Percentiles rank a stretch among this genome's conserved stretches.
These are phyloP conservation scores for Microthyrium microscopicum DNA, from an alignment of 2,329 filamentous ascomycete genomes.

Conservation along the genomic window DNA sequence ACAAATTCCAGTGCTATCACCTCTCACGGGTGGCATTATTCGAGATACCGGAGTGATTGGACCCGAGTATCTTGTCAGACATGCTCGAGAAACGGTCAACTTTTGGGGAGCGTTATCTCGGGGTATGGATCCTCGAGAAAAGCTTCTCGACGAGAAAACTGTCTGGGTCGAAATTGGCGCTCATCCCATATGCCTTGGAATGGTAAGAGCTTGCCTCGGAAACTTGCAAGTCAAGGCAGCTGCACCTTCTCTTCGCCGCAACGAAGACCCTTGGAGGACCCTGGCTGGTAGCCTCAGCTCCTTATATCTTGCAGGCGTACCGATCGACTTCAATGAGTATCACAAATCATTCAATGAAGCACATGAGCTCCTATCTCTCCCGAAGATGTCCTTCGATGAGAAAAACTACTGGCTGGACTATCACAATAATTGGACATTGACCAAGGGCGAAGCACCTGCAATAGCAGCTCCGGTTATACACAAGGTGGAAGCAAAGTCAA, in stretches of 20 bases:
- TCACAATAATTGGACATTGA: conserved; percentile 17
- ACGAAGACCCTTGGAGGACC: conserved; percentile 29
- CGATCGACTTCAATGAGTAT: conserved; percentile 45
- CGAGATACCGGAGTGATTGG: conserved; percentile 9
- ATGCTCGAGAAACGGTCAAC: conserved; percentile 7
- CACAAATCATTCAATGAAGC: conserved; percentile 32
- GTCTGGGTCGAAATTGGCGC: conserved; percentile 6
- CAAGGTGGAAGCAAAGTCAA: conserved; percentile 1
- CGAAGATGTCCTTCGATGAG: conserved; percentile 21
- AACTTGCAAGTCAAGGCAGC: conserved; percentile 7
- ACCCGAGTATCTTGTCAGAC: conserved; percentile 11
- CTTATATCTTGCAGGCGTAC: conserved; percentile 36
- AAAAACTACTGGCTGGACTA: conserved; percentile 24
- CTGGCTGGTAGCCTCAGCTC: conserved; percentile 30
- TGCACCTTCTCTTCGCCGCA: conserved; percentile 7
- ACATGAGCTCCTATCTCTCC: conserved; percentile 35
- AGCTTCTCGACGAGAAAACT: not conserved
- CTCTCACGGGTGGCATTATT: conserved; percentile 14
- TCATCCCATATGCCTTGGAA: not conserved
- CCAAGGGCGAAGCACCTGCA: conserved; percentile 9
- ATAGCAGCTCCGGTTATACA: not conserved
- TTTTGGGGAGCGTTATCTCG: conserved; percentile 8
- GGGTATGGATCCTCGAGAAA: not conserved
- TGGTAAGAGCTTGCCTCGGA: conserved; percentile 10
- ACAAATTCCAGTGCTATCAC: conserved; percentile 16